These are phyloP conservation scores for Daldinia decipiens DNA, from an alignment of 495 filamentous ascomycete species.

Conservation along the genomic window DNA sequence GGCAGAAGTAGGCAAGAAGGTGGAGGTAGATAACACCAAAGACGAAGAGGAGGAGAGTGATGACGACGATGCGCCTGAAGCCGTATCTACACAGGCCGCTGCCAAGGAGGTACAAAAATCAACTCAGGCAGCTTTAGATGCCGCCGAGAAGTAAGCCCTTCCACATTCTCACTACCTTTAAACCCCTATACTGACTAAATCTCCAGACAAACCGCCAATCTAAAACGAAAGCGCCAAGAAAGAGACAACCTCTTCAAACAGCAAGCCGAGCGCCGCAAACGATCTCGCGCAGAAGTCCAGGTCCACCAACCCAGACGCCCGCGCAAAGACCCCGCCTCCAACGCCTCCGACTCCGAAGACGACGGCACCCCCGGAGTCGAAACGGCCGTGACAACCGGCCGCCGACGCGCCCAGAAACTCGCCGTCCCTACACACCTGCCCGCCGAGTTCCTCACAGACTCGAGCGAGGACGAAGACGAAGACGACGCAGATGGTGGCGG, in stretches of 20 bases:
- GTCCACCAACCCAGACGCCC: constrained; percentile 23
- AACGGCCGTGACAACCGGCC: constrained; percentile 30
- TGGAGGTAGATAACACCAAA: constrained; percentile 11
- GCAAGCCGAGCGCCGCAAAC: constrained; percentile 56
- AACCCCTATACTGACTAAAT: constrained; percentile 18
- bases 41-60: constrained; percentile 48
- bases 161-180: neutral
- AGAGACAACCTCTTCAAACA: constrained; percentile 57
- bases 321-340: constrained; percentile 3
- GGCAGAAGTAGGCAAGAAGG: constrained; percentile 26
- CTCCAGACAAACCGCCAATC: constrained; percentile 52
- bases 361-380: constrained; percentile 33
- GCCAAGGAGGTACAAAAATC: constrained; percentile 51
- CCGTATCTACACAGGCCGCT: constrained; percentile 53
- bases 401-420: constrained; percentile 25
- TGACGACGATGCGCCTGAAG: constrained; percentile 60
- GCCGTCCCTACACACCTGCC: constrained; percentile 28
- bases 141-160: constrained; percentile 53
- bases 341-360: constrained; percentile 9
- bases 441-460: constrained; percentile 57
- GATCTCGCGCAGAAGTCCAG: constrained; percentile 29
- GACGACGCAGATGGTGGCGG: constrained; percentile 50
- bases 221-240: constrained; percentile 59
- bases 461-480: constrained; percentile 50
- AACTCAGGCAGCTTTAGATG: constrained; percentile 51